Conservation (phyloP, 2,329 filamentous ascomycete species). For the Sarocladium brachiariae region DNA sequence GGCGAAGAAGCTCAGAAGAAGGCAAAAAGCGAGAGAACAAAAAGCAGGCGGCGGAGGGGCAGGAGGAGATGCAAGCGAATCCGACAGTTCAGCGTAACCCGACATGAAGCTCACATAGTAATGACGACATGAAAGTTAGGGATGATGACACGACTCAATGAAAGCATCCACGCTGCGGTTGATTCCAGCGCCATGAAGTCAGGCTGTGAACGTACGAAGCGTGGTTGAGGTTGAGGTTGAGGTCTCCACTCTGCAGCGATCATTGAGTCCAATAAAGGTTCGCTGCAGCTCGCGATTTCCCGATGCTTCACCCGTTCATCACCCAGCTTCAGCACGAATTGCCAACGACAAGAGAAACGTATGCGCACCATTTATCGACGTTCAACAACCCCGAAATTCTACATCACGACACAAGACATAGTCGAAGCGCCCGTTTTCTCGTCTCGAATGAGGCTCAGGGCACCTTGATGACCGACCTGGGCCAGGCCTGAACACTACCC, state of each 20-base stretch:
- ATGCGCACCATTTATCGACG: background rate
- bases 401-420: background rate
- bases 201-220: background rate
- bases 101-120: no score
- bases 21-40: constrained; percentile 49
- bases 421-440: background rate
- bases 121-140: no score
- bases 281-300: background rate
- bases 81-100: background rate
- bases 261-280: background rate
- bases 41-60: constrained; percentile 28
- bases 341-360: background rate
- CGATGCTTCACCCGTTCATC: background rate
- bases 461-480: background rate
- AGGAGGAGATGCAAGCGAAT: background rate
- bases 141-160: no score
- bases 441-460: background rate
- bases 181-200: no score
- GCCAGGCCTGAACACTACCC: background rate
- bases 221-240: background rate
- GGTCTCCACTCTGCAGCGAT: background rate
- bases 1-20: constrained; percentile 51
- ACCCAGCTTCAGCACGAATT: background rate
- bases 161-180: no score
- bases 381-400: no score